Conservation (phyloP, 2,329 filamentous ascomycete genomes). For the Exophiala sp. region DNA sequence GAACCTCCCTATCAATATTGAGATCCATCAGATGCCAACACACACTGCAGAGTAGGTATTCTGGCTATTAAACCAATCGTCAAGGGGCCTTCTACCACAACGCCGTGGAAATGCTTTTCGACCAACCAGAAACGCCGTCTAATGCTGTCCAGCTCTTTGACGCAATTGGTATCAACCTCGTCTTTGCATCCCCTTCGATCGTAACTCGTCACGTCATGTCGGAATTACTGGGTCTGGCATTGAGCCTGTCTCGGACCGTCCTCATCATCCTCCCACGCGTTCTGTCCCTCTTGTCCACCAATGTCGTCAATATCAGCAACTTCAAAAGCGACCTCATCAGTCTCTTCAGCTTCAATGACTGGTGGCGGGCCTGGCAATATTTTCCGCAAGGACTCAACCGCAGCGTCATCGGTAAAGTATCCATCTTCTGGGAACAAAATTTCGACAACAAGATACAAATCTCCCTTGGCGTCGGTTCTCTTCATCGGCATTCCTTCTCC, state of each 20-base stretch:
- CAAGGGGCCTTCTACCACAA: too few species aligned
- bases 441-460: slow-evolving; percentile 81
- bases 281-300: slow-evolving; percentile 42
- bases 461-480: slow-evolving; percentile 75
- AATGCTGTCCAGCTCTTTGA: too few species aligned
- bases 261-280: slow-evolving; percentile 50
- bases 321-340: slow-evolving; percentile 86
- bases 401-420: slow-evolving; percentile 69
- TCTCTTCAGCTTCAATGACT: slow-evolving; percentile 65
- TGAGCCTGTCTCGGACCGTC: slow-evolving; percentile 45
- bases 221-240: slow-evolving; percentile 47
- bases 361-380: slow-evolving; percentile 66
- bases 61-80: too few species aligned
- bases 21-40: too few species aligned
- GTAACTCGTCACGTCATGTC: slow-evolving; percentile 5
- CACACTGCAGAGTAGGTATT: too few species aligned
- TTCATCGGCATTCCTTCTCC: slow-evolving; percentile 96
- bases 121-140: too few species aligned
- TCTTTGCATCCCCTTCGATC: background rate
- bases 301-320: slow-evolving; percentile 75
- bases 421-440: slow-evolving; percentile 84
- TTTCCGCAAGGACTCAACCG: slow-evolving; percentile 66
- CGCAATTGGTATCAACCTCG: background rate
- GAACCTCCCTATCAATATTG: too few species aligned
- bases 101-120: too few species aligned